phyloP scores from a whole-genome alignment of 148 eudicot species.

The Gaultheria prostrata region DNA sequence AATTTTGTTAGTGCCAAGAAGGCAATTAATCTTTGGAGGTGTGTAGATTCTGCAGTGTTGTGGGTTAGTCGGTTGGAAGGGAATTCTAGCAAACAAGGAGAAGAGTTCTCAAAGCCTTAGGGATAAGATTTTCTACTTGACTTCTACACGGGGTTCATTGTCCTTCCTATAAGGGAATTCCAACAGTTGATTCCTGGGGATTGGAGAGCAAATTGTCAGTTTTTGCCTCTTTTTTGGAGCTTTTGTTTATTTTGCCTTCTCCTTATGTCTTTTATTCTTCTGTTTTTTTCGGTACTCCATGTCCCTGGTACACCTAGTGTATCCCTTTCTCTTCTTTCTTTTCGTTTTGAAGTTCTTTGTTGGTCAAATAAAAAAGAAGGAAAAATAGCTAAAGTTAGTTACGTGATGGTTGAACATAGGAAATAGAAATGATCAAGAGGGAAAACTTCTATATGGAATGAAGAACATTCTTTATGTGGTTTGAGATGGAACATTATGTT shows the following conservation, averaged over 20 bases:
- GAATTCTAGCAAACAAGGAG: not conserved
- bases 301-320: not conserved
- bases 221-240: not conserved
- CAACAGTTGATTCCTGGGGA: not conserved
- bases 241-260: not conserved
- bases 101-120: not conserved
- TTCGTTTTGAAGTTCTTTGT: not conserved
- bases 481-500: not conserved
- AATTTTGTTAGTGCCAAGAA: not conserved
- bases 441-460: not conserved
- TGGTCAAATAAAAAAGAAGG: not conserved
- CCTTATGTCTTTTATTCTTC: not conserved
- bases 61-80: not conserved
- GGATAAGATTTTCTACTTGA: not conserved
- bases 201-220: not conserved
- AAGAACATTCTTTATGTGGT: not conserved
- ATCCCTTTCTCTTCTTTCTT: not conserved
- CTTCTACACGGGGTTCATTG: not conserved
- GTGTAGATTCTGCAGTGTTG: not conserved
- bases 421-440: conserved; percentile 1
- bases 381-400: not conserved
- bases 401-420: not conserved
- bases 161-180: not conserved
- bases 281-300: not conserved
- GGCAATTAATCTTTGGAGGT: not conserved